Base-by-base conservation (phyloP, 2,329 filamentous ascomycete species). In the Pestalotiopsis sp. region DNA sequence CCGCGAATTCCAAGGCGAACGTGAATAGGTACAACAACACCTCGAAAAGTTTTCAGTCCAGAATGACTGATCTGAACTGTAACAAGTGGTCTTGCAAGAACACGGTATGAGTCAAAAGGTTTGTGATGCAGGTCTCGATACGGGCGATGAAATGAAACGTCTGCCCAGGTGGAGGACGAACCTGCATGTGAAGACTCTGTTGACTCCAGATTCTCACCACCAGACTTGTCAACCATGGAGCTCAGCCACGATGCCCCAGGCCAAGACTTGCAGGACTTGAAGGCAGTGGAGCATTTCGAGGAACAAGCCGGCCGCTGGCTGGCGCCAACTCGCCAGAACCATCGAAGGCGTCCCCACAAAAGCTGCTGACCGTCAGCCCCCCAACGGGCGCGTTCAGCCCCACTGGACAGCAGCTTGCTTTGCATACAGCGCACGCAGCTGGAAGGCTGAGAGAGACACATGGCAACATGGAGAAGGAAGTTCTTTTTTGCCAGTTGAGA, bases 171-270 rank as follows among this genome's bases (percentile, higher is more conserved):
- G 31, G 31, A 36, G 9, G 6, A 9, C 31, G 31, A 36, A 7
- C 31, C 31, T 36, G 31, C 31, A 36, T 36, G 31, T 36, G 31
- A 36, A 36, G 31, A 36, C 31, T 36, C 31, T 36, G 7, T 36
- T 9, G 31, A 36, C 31, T 36, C 6, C 31, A 9, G 31, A 36
- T 36, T 36, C 31, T 36, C 31, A 36, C 31, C 31, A 36, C 31
- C 31, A 36, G 31, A 3, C 31, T 7, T 36, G 31, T 36, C 31
- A 36, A 36, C 31, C 31, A 36, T 36, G 27, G 3, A 20, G n/a
- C 59, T 62, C 59, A 62, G 59, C 59, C 59, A 62, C 59, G 27
- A 62, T 62, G 31, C 59, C 36, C 59, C 36, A 36, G 31, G 13
- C 23, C 25, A 36, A 36, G 31, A 36, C 31, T 36, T 36, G 20